Evolutionary conservation across 257 asterid species (phyloP).

Genomic region (Solanum sitiens): DNA sequence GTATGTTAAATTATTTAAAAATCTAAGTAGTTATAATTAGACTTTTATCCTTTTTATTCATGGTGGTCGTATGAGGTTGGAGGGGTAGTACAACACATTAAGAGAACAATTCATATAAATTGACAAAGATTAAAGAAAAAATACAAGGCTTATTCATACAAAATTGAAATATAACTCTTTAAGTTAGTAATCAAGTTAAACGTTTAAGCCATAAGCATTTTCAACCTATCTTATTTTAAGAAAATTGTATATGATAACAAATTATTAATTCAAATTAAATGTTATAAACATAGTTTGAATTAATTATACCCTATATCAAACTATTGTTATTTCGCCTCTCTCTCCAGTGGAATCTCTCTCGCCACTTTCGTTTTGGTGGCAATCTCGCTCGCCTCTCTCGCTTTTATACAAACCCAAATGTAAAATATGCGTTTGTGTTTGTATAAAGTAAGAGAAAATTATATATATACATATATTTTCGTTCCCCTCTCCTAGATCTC

Average conservation of each 20-base stretch:
- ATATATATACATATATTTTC: no score
- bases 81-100: background rate
- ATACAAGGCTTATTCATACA: background rate
- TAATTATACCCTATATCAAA: no score
- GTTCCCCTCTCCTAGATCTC: no score
- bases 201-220: background rate
- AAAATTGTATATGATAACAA: no score
- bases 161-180: background rate
- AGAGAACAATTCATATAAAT: background rate
- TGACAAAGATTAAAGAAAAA: background rate
- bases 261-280: no score
- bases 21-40: background rate
- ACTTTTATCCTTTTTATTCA: background rate
- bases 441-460: no score
- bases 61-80: background rate
- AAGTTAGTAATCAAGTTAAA: background rate
- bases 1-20: background rate
- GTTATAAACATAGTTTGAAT: no score
- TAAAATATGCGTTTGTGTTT: no score
- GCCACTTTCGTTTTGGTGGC: no score
- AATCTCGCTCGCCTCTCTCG: no score
- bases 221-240: background rate
- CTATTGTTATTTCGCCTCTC: no score
- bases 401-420: no score
- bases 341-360: fast-evolving